Evolutionary conservation across 2,329 filamentous ascomycete species (phyloP).

Genomic region (Cercospora zeina): DNA sequence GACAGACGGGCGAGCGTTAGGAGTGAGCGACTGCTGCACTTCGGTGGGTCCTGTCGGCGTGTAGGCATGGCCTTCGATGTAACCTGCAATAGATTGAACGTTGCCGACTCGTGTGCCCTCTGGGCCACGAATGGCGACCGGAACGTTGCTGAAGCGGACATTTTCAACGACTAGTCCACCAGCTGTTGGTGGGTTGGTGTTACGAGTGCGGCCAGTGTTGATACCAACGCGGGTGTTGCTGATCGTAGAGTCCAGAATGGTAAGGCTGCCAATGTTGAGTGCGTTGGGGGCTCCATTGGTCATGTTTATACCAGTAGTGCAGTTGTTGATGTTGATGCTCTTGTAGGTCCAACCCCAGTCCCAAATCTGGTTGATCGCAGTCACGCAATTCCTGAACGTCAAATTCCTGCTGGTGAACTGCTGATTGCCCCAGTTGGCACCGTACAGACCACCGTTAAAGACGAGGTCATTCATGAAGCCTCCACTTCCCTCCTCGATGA

Average conservation of each 20-base stretch:
- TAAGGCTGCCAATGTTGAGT: conserved; percentile 57
- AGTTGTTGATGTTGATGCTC: conserved; percentile 54
- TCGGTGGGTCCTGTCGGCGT: conserved; percentile 48
- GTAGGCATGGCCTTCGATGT: conserved; percentile 50
- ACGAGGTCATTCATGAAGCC: conserved; percentile 51
- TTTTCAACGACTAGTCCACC: conserved; percentile 60
- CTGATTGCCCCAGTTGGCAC: conserved; percentile 49
- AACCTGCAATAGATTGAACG: conserved; percentile 41
- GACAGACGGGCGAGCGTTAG: conserved; percentile 47
- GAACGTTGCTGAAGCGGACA: conserved; percentile 53
- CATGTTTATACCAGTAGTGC: conserved; percentile 55
- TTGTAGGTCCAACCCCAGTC: conserved; percentile 58
- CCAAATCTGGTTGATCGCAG: conserved; percentile 60
- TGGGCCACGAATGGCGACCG: conserved; percentile 46
- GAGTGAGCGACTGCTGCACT: conserved; percentile 48
- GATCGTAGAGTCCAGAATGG: conserved; percentile 59
- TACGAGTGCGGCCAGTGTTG: conserved; percentile 48
- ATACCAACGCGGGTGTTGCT: conserved; percentile 54
- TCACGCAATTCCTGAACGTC: conserved; percentile 53
- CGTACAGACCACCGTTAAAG: conserved; percentile 48
- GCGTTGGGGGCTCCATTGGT: conserved; percentile 44
- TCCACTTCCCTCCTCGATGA: conserved; percentile 48
- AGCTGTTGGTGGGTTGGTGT: conserved; percentile 47
- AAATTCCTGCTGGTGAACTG: conserved; percentile 58
- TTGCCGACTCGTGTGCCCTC: conserved; percentile 39